Base-by-base conservation (phyloP, 306 rosid genomes). In the Prunus dulcis region DNA sequence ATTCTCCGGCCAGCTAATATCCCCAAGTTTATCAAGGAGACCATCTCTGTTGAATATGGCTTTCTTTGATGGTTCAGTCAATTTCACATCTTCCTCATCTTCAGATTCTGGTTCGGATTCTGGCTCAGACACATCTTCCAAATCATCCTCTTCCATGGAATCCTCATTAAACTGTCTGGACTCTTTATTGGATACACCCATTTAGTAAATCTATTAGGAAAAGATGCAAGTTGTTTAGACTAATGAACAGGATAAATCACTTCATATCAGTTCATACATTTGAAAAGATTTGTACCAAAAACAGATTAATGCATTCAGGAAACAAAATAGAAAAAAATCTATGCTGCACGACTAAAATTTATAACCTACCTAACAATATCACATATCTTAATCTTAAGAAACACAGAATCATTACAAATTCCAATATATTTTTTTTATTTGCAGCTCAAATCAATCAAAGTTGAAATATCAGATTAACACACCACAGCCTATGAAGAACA, bases 1-100 rank as follows among this genome's bases (percentile, higher is more conserved):
- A 41, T 88, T 83, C 73, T 90, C 94, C 2, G 98, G 96, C 92
- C 93, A 93, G 74, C 89, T 84, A 60, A 90, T 86, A 82, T 93
- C 98, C n/a, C 88, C 97, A 70, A 91, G 96, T 81, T 91, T 93
- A 67, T 93, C 98, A 6, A 88, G 79, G 61, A 93, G 72, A 51
- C 89, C 98, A 13, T 93, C 93, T 20, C 82, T 82, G 82, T 91
- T 90, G 76, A 86, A 75, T 6, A 86, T 71, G 9, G 98, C 96
- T 14, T 10, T 90, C 82, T 88, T 87, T 3, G 96, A 87, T 1
- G 98, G 91, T 28, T 87, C 93, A 12, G 84, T 2, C 84, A 82
- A 79, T 78, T 81, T 87, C 71, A 91, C 84, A 61, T 89, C 91
- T 11, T 80, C 96, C 0, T 78, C 92, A 41, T 69, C 87, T 27